Conservation (phyloP, 805 yeast species). For the Blastobotrys parvus region DNA sequence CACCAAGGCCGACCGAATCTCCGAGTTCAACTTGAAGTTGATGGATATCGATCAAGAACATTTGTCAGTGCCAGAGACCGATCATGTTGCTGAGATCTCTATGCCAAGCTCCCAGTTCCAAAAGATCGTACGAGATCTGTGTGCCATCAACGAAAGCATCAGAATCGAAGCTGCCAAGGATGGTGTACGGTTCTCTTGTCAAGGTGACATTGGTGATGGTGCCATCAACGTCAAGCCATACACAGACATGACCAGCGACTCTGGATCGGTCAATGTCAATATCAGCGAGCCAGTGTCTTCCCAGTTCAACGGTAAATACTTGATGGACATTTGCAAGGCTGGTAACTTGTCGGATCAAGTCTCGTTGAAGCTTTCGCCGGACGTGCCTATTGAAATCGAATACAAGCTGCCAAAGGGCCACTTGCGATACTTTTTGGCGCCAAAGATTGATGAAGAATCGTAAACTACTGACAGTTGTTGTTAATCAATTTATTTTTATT, state of each 20-base stretch:
- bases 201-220: conserved; percentile 89
- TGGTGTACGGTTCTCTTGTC: conserved; percentile 79
- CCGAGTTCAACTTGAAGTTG: conserved; percentile 83
- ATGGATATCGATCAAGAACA: conserved; percentile 97
- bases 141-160: conserved; percentile 78
- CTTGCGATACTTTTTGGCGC: conserved; percentile 92
- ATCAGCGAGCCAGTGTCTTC: conserved; percentile 80
- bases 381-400: conserved; percentile 90
- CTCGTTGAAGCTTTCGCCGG: conserved; percentile 78
- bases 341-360: conserved; percentile 67
- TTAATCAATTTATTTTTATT: too few species aligned
- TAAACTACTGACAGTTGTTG: too few species aligned
- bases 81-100: conserved; percentile 74
- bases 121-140: conserved; percentile 81
- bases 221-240: conserved; percentile 77
- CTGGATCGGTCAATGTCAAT: conserved; percentile 63
- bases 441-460: conserved; percentile 94
- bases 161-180: conserved; percentile 84
- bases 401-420: conserved; percentile 87
- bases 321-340: conserved; percentile 87
- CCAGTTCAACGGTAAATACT: conserved; percentile 86
- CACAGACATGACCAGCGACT: conserved; percentile 69
- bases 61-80: conserved; percentile 88
- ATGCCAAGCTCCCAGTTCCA: conserved; percentile 87
- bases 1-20: conserved; percentile 78